Base-by-base conservation (phyloP, 2,329 filamentous ascomycete species). In the Nemania abortiva region DNA sequence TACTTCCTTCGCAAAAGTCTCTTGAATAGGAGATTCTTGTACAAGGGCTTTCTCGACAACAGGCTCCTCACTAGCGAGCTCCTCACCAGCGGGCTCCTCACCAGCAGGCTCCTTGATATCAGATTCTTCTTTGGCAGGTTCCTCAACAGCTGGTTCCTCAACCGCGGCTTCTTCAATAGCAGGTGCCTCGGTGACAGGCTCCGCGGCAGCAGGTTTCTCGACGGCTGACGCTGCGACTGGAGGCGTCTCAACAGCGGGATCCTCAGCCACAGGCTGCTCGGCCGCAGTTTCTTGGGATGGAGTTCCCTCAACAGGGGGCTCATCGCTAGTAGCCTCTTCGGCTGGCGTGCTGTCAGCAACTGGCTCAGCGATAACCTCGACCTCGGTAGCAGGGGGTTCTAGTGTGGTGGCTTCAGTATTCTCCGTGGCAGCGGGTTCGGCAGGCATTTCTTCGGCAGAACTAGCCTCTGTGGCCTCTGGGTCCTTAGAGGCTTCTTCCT, bases 1-100 rank as follows among this genome's bases (percentile, higher is more conserved):
- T 24, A 68, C 68, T 18, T 71, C 66, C 24, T 74, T 68, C n/a
- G 24, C 31, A 11, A 63, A 31, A 49, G 52, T 24, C 18, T 62
- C 70, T 54, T 67, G 62, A 22, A 49, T 47, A 18, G 63, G 39
- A 45, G 63, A 6, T 7, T 70, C 74, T 65, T 15, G 22, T 47
- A 3, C 27, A 31, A 6, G 42, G 3, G 29, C 27, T 31, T 24
- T 34, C 29, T 55, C 50, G 18, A 7, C n/a, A 20, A 20, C 9
- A 45, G 42, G 31, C 37, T 49, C 65, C n/a, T 58, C 31, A 13
- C 6, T 31, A 49, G 54, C n/a, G 11, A 47, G 29, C n/a, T 59
- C 62, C n/a, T 57, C 54, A 10, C 18, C 49, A 34, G 37, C 2
- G 3, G 53, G 29, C 27, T 72, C 66, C 20, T 70, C 59, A 6